Base-by-base conservation (phyloP, 306 rosid genomes). In the Trichosanthes truncata region DNA sequence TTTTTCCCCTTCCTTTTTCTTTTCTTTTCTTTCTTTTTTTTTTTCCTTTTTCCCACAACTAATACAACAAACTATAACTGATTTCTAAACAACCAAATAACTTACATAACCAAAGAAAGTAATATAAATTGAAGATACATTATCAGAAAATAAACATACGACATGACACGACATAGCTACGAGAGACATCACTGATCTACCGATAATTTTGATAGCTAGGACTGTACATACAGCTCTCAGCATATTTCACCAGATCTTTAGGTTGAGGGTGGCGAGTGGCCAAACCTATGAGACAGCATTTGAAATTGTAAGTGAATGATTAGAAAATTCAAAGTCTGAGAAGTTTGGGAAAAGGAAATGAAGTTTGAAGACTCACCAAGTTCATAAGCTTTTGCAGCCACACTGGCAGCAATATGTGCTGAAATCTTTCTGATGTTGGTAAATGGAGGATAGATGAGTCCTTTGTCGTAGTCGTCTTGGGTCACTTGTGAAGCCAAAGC, bases 251-350 rank as follows among this genome's bases (percentile, higher is more conserved):
- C 91, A 95, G 85, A 88, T 95, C 97, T 72, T 87, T 90, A 0
- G 99, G 99, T 79, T 81, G 92, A 43, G 97, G 98, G 78, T 89
- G 96, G 83, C 87, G 94, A 63, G 94, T 91, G 36, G 97, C 99
- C 93, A 93, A 79, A 75, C 99, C 99, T 95, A 78, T 51, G 77
- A 81, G 81, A 18, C 57, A 84, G 38, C 68, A 20, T 62, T 6
- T 76, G 26, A 18, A 3, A 40, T 38, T 2, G 57, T 49, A 14
- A 49, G 6, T 9, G 40, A 78, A 25, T 65, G 20, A 23, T 66
- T n/a, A 38, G 29, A 35, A 26, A 14, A 74, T 56, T 6, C 5
- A 29, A 73, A 67, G 3, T 29, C 2, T 7, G 13, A 11, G 46
- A 78, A 40, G 49, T 23, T 15, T 33, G 20, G 29, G 31, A 5